Evolutionary conservation across 768 basidiomycete species (phyloP), one percentile per base, ranked within the genome.

Genomic region (Suillus bovinus): DNA sequence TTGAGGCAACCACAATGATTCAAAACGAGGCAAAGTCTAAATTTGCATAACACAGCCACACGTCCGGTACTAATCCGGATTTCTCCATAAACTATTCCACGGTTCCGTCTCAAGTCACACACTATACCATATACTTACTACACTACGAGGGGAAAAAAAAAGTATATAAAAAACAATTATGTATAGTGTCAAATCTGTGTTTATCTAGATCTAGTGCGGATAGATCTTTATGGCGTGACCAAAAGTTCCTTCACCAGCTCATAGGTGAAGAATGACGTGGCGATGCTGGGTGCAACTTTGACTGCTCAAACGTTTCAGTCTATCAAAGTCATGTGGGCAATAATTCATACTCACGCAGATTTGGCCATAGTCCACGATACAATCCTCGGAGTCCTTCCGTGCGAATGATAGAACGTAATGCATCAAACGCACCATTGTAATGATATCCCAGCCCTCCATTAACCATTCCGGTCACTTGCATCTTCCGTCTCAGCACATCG

Each of bases 401-500:
- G 41, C 78, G 82, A 17, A 94, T 46, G 53, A 93, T 93, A 58
- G 82, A 81, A 61, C 72, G 74, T 66, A 95, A 74, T 10, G 93
- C 94, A 72, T 95, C 89, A 38, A 93, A 62, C 7, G 94, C 95
- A 10, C 93, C 91, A 47, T 77, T 86, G 75, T 94, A 96, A 74
- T 87, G 86, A 67, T 86, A 78, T 52, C 82, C 81, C 64, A 85
- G 71, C 14, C 81, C 79, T 20, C 82, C 83, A 14, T 77, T 80
- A 67, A 83, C 76, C 87, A 95, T 89, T 14, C 93, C 93, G 6
- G 86, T 83, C 63, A 96, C 92, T 74, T 99, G 96, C 90, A 99
- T 94, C 81, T 98, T 96, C 64, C 96, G 84, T 53, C 96, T 83
- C 62, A 99, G 76, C 6, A 99, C 93, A 73, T 99, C 96, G 69